Base-by-base conservation (phyloP, 2,329 filamentous ascomycete genomes). In the Drechmeria coniospora region DNA sequence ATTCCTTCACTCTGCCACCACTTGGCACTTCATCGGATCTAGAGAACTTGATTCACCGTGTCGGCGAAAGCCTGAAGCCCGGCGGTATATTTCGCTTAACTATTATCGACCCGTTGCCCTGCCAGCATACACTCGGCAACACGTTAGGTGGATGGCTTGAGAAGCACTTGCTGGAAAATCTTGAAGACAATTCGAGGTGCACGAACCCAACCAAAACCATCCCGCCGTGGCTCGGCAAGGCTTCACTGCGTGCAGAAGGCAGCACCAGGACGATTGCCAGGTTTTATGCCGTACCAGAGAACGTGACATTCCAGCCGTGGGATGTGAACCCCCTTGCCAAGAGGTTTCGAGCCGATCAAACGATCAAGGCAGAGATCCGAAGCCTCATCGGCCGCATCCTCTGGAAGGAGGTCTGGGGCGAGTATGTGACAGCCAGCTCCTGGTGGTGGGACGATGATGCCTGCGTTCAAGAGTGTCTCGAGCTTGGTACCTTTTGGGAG, bases 101-200 rank as follows among this genome's bases (percentile, higher is more conserved):
- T 0, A 50, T 79, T 12, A 66, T 79, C 36, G 71, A 80, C 32
- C 70, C 75, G 0, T 52, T 65, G 6, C 76, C 76, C 0, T 53
- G 64, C 1, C n/a, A n/a, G n/a, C n/a, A n/a, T n/a, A n/a, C n/a
- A n/a, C n/a, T n/a, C n/a, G 51, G 63, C 4, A 50, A 56, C 2
- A 71, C 64, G 0, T 53, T 70, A 15, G 76, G 75, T 0, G 69
- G 68, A 1, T 80, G 75, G 75, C 53, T 80, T 3, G 68, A 76
- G 23, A 57, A 66, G 4, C 57, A 76, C 28, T 53, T 80, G 1
- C 45, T 75, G 2, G 45, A 65, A 6, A 74, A 73, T 31, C 49
- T 80, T 0, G 67, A 74, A 41, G 56, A 57, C 14, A 53, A 63
- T 11, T 74, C 68, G 31, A 61, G 68, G 7, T 77, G 71, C 38